These are phyloP conservation scores for Exophiala spinifera DNA, from an alignment of 2,329 filamentous ascomycete species.

Conservation along the genomic window DNA sequence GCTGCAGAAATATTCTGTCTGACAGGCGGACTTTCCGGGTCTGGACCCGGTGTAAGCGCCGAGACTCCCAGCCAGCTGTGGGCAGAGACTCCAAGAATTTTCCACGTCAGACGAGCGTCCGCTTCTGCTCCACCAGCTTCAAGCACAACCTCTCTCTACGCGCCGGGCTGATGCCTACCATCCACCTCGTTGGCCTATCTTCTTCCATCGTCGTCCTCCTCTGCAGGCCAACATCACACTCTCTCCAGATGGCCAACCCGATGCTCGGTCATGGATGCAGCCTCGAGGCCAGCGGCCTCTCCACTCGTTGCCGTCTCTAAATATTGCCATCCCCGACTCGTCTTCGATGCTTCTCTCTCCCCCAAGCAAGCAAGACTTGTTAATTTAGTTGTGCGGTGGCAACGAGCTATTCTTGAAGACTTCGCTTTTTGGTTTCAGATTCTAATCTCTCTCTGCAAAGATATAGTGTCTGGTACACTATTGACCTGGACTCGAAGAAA, in stretches of 20 bases:
- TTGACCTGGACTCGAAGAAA: slow-evolving; percentile 12
- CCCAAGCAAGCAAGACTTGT: slow-evolving; percentile 32
- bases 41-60: too few species aligned
- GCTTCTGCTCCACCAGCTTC: slow-evolving; percentile 1
- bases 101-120: background rate
- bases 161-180: slow-evolving; percentile 13
- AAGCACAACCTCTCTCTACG: slow-evolving; percentile 10
- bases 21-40: background rate
- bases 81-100: background rate
- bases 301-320: slow-evolving; percentile 24
- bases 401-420: slow-evolving; percentile 28
- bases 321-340: slow-evolving; percentile 28
- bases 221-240: slow-evolving; percentile 11
- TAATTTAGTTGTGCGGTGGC: slow-evolving; percentile 27
- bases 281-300: slow-evolving; percentile 9
- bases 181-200: slow-evolving; percentile 10
- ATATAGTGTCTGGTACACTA: slow-evolving; percentile 27
- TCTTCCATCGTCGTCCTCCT: background rate
- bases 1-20: background rate
- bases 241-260: slow-evolving; percentile 19
- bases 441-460: slow-evolving; percentile 18
- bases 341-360: slow-evolving; percentile 16
- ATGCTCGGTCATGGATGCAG: background rate
- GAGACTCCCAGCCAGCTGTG: background rate
- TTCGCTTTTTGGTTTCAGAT: slow-evolving; percentile 16